Conservation (phyloP, 2,329 filamentous ascomycete genomes). For the Emericellopsis atlantica region DNA sequence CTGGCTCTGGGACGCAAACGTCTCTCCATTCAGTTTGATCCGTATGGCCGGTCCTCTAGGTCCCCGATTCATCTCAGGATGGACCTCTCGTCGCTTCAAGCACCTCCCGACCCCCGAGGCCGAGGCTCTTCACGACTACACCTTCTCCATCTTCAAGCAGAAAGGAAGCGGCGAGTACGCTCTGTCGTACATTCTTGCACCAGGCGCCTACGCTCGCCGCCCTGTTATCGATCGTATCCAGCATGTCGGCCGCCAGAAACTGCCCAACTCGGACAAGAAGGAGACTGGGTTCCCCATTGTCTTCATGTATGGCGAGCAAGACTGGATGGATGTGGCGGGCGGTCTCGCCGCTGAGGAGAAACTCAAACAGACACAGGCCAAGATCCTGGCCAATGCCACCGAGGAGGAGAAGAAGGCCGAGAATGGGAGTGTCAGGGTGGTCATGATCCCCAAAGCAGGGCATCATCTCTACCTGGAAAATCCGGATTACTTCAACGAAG, state of each 20-base stretch:
- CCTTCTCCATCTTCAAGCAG: slow-evolving; percentile 88
- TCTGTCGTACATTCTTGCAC: slow-evolving; percentile 81
- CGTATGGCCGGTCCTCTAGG: slow-evolving; percentile 82
- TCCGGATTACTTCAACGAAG: slow-evolving; percentile 41
- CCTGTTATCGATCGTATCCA: slow-evolving; percentile 83
- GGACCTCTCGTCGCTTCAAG: slow-evolving; percentile 86
- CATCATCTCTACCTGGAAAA: slow-evolving; percentile 51
- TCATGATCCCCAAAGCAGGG: slow-evolving; percentile 54
- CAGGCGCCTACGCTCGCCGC: slow-evolving; percentile 80
- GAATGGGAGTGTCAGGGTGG: slow-evolving; percentile 70
- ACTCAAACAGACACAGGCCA: slow-evolving; percentile 54
- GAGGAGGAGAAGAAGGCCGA: slow-evolving; percentile 58
- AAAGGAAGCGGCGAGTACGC: slow-evolving; percentile 90
- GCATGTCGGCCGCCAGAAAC: slow-evolving; percentile 64
- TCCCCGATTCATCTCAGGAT: slow-evolving; percentile 83
- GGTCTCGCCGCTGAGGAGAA: slow-evolving; percentile 71
- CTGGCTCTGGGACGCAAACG: slow-evolving; percentile 94
- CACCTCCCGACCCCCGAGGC: slow-evolving; percentile 73
- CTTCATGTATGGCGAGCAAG: slow-evolving; percentile 93
- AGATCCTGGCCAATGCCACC: slow-evolving; percentile 47
- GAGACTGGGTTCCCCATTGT: slow-evolving; percentile 70
- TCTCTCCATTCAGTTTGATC: slow-evolving; percentile 87
- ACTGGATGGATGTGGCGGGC: slow-evolving; percentile 96
- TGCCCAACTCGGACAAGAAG: slow-evolving; percentile 17
- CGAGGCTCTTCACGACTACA: slow-evolving; percentile 79